Base-by-base conservation (phyloP, 2,329 filamentous ascomycete species). In the Plenodomus tracheiphilus region DNA sequence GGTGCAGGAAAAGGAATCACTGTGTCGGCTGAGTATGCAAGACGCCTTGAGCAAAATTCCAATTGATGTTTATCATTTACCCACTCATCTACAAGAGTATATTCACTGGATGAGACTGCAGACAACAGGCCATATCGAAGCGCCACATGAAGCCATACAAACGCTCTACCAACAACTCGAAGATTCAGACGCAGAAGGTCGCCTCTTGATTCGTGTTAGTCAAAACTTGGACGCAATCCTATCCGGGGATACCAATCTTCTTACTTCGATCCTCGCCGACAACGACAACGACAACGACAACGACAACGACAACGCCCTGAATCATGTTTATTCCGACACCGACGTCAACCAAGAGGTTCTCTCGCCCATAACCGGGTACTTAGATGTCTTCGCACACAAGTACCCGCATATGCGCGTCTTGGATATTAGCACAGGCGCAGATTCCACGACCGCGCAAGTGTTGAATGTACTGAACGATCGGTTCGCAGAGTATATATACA, bases 301-400 rank as follows among this genome's bases (percentile, higher is more conserved):
- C n/a, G n/a, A n/a, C n/a, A n/a, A n/a, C n/a, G 46, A 46, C 9
- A 53, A 61, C 36, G 40, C 40, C 11, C 20, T 48, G 25, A 40
- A 19, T 30, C 35, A 48, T 8, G 43, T 40, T 16, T 41, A 48
- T n/a, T 18, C 37, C 1, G 36, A 48, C n/a, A 30, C 42, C 28
- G 25, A 37, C 25, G 41, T 28, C 11, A 38, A 41, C 19, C 28
- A 51, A 18, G 17, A 32, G 22, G 41, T 49, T 18, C 54, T 36
- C 28, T 9, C 19, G 8, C 47, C 17, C 19, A 28, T 41, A 4
- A 43, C 35, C 35, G 36, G 39, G 3, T 20, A 43, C 9, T 32
- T 43, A n/a, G 34, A 49, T 2, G 11, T 39, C n/a, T 32, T 52
- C 3, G 49, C 43, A 13, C 48, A 52, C 43, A 46, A 43, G 10